Base-by-base conservation (phyloP, 2,329 filamentous ascomycete species). In the Graphiopsis chlorocephala region DNA sequence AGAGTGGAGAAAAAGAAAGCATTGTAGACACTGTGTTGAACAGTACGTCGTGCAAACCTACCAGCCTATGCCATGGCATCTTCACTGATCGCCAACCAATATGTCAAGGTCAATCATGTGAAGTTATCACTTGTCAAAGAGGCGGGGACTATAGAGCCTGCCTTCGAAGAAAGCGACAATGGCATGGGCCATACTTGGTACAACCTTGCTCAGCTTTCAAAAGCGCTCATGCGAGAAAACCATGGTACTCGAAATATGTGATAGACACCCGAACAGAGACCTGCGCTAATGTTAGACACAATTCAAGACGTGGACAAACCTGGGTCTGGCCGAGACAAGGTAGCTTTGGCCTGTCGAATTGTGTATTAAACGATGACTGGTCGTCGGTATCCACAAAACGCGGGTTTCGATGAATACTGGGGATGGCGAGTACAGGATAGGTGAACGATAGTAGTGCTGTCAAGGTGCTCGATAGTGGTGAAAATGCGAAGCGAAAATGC, bases 401-500 rank as follows among this genome's bases (percentile, higher is more conserved):
- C 23, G 59, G 23, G 23, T 17, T 20, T 45, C 20, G 60, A 35
- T 11, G 20, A 42, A 29, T 45, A 62, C 31, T 53, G 48, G 23
- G 33, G 55, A 31, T 42, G 60, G 60, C 60, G 60, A 42, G 20
- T 42, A 50, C 33, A 31, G 25, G 48, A 45, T 31, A 25, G 60
- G 45, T 26, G 60, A 55, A 62, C 28, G 47, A 55, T 38, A 26
- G 15, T 29, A 26, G 60, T 55, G 60, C 23, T 50, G 48, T 33
- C 29, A 35, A 25, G 14, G 17, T 53, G 29, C 29, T 61, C 45
- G 59, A 52, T 25, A 12, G 47, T 50, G 47, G 42, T 28, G 47
- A 56, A n/a, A 10, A 56, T 35, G 45, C 47, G 28, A 23, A 31
- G 59, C 28, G 47, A n/a, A 14, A 33, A 33, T 61, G 59, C 59